Conservation (phyloP, 2,329 filamentous ascomycete genomes). For the Dothiorella sarmentorum region DNA sequence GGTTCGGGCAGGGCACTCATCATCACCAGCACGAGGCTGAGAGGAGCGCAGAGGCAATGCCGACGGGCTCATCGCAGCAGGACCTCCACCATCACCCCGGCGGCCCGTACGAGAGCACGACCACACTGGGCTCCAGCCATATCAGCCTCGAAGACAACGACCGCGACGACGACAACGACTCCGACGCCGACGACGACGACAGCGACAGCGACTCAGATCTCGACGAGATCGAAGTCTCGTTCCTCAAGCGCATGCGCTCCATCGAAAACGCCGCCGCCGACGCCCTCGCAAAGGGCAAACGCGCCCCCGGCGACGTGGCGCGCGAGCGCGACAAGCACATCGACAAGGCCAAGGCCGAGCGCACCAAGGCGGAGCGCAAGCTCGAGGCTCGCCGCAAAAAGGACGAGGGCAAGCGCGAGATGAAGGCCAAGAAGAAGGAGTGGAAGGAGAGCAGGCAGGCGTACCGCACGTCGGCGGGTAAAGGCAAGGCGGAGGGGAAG, state of each 20-base stretch:
- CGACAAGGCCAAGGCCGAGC: slow-evolving; percentile 23
- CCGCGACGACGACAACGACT: not conserved
- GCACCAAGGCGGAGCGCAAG: not conserved
- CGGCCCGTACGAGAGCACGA: not conserved
- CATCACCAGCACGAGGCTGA: too few species aligned
- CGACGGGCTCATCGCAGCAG: not conserved
- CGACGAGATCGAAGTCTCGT: slow-evolving; percentile 11
- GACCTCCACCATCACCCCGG: not conserved
- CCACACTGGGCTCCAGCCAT: not conserved
- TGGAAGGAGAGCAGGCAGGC: slow-evolving; percentile 26
- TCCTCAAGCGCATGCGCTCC: slow-evolving; percentile 7
- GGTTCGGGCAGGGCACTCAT: too few species aligned
- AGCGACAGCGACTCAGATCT: not conserved
- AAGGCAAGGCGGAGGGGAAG: slow-evolving; percentile 20
- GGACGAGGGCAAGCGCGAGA: slow-evolving; percentile 22
- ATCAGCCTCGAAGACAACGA: not conserved
- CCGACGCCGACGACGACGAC: not conserved
- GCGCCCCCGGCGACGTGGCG: slow-evolving; percentile 23
- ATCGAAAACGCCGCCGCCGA: slow-evolving; percentile 26
- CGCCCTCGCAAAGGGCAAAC: slow-evolving; percentile 27
- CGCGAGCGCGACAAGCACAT: slow-evolving; percentile 28
- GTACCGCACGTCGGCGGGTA: slow-evolving; percentile 22
- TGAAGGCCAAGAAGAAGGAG: slow-evolving; percentile 24
- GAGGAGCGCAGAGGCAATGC: too few species aligned
- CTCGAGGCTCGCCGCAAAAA: slow-evolving; percentile 23